Evolutionary conservation across 2,329 filamentous ascomycete genomes (phyloP).

Genomic region (Trichoderma sp.): DNA sequence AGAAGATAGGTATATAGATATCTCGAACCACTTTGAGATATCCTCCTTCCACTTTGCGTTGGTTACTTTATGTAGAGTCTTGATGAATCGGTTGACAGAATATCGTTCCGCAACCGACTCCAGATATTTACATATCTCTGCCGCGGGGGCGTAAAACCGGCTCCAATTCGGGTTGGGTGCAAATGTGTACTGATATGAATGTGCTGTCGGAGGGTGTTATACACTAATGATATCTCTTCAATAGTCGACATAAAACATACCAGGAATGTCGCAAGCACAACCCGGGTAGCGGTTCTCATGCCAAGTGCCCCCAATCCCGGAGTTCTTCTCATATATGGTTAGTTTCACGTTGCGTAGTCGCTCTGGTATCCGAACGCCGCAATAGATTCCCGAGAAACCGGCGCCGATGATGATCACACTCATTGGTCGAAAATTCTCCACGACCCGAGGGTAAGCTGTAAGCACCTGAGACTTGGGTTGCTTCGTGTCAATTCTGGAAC

Average conservation of each 20-base stretch:
- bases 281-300: constrained; percentile 27
- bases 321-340: constrained; percentile 55
- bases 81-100: constrained; percentile 40
- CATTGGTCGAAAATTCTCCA: too few relatives aligned
- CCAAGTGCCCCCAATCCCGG: constrained; percentile 24
- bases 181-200: neutral
- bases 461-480: too few relatives aligned
- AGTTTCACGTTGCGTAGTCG: constrained; percentile 67
- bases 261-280: constrained; percentile 26
- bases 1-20: too few relatives aligned
- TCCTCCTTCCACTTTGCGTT: constrained; percentile 24
- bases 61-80: constrained; percentile 41
- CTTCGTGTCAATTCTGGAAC: too few relatives aligned
- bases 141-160: neutral
- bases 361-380: constrained; percentile 62
- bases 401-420: constrained; percentile 21
- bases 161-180: neutral
- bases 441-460: too few relatives aligned
- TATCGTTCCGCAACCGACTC: constrained; percentile 60
- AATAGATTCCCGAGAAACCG: constrained; percentile 39
- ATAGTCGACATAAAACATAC: neutral
- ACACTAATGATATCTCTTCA: too few relatives aligned
- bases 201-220: too few relatives aligned
- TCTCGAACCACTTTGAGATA: too few relatives aligned
- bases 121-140: constrained; percentile 38